Evolutionary conservation across 2,329 filamentous ascomycete genomes (phyloP).

Genomic region (Aureobasidium leucospermi): DNA sequence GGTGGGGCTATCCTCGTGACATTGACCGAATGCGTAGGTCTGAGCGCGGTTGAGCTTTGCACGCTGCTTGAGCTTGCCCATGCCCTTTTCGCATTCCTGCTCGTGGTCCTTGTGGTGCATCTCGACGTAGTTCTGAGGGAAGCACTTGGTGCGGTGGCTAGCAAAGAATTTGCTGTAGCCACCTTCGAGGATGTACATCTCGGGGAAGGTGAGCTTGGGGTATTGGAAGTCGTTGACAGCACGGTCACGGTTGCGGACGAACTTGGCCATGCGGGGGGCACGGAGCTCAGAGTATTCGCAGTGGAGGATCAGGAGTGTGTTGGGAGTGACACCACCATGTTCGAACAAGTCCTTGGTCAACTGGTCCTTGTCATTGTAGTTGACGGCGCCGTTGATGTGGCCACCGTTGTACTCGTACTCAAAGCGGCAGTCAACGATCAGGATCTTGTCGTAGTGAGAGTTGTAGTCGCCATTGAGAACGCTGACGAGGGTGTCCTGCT

Average conservation of each 20-base stretch:
- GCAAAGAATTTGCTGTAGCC: slow-evolving; percentile 92
- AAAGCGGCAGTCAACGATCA: slow-evolving; percentile 93
- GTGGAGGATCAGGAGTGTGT: slow-evolving; percentile 83
- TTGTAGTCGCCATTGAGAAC: slow-evolving; percentile 80
- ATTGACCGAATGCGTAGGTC: slow-evolving; percentile 90
- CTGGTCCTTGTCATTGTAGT: slow-evolving; percentile 94
- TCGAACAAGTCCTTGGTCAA: slow-evolving; percentile 71
- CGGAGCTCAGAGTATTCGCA: slow-evolving; percentile 98
- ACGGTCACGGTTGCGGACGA: slow-evolving; percentile 83
- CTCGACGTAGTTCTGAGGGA: slow-evolving; percentile 90
- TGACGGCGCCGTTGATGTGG: slow-evolving; percentile 87
- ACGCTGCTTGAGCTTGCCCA: slow-evolving; percentile 86
- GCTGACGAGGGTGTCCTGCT: slow-evolving; percentile 71
- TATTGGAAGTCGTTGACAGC: slow-evolving; percentile 78
- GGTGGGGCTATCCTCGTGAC: slow-evolving; percentile 56
- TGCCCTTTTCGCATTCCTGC: slow-evolving; percentile 85
- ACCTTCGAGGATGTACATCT: slow-evolving; percentile 93
- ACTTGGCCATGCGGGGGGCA: slow-evolving; percentile 91
- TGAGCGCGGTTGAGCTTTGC: slow-evolving; percentile 80
- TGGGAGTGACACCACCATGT: slow-evolving; percentile 52
- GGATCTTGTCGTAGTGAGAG: slow-evolving; percentile 67
- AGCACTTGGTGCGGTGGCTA: slow-evolving; percentile 72
- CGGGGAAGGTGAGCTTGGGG: slow-evolving; percentile 84
- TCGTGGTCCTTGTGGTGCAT: slow-evolving; percentile 93
- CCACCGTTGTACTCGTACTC: slow-evolving; percentile 98